Percentiles rank a stretch among this genome's conserved stretches.
Conservation (phyloP, 176 grass and related monocot genomes). For the Microstegium vimineum region DNA sequence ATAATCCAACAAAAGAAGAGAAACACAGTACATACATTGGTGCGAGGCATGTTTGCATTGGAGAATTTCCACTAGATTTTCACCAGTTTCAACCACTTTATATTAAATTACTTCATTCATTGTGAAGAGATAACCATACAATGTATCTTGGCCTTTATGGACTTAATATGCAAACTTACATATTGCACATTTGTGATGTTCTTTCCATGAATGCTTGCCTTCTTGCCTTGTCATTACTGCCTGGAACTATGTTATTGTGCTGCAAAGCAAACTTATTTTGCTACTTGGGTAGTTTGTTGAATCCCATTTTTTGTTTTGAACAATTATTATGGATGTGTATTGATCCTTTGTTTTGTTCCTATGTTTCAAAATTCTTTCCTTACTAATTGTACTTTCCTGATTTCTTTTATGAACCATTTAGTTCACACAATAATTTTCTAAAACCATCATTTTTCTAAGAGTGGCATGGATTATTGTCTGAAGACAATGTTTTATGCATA, state of each 20-base stretch:
- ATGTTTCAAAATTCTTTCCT: neutral
- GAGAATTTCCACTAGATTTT: neutral
- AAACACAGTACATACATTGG: neutral
- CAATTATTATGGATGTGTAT: neutral
- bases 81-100: neutral
- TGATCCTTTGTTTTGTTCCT: conserved; percentile 9
- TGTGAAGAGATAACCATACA: neutral
- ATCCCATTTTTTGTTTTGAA: neutral
- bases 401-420: conserved; percentile 8
- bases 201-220: neutral
- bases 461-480: neutral
- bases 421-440: neutral
- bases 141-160: neutral
- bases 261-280: neutral
- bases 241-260: neutral
- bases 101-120: neutral
- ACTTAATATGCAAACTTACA: neutral
- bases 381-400: neutral
- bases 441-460: neutral
- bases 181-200: neutral
- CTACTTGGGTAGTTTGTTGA: neutral
- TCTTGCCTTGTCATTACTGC: neutral
- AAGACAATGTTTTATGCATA: conserved; percentile 22
- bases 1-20: neutral
- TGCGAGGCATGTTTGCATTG: neutral